phyloP scores from a whole-genome alignment of 345 rosid species.

The Syzygium jambos region DNA sequence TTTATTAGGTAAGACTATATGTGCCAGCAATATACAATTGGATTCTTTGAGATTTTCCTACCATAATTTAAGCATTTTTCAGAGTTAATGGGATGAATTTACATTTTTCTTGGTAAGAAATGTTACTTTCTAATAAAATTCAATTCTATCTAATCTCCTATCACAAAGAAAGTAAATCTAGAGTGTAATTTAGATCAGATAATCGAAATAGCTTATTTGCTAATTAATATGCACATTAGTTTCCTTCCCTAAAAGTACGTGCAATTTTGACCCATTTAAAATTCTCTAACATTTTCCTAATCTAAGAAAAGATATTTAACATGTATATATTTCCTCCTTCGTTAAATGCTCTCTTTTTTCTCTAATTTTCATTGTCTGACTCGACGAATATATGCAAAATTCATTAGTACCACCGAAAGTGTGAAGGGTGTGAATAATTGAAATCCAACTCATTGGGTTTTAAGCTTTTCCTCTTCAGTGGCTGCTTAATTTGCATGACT shows the following conservation, averaged over 20 bases:
- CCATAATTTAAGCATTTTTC: neutral
- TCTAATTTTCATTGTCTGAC: neutral
- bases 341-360: neutral
- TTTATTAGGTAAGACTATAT: neutral
- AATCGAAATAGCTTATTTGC: too few relatives aligned
- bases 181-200: neutral
- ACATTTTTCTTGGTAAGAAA: too few relatives aligned
- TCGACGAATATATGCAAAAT: neutral
- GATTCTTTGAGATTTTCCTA: neutral
- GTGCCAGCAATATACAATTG: neutral
- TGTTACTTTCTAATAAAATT: neutral
- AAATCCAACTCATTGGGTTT: neutral
- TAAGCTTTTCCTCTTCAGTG: neutral
- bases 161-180: neutral
- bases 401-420: neutral
- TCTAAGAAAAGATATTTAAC: too few relatives aligned
- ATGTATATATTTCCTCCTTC: too few relatives aligned
- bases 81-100: too few relatives aligned
- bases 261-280: too few relatives aligned
- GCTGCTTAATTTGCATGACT: neutral
- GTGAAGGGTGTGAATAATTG: neutral
- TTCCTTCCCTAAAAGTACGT: too few relatives aligned
- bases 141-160: neutral
- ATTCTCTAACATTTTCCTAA: too few relatives aligned
- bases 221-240: too few relatives aligned